phyloP scores from a whole-genome alignment of 495 filamentous ascomycete species.

The Trichoderma orchidacearum region DNA sequence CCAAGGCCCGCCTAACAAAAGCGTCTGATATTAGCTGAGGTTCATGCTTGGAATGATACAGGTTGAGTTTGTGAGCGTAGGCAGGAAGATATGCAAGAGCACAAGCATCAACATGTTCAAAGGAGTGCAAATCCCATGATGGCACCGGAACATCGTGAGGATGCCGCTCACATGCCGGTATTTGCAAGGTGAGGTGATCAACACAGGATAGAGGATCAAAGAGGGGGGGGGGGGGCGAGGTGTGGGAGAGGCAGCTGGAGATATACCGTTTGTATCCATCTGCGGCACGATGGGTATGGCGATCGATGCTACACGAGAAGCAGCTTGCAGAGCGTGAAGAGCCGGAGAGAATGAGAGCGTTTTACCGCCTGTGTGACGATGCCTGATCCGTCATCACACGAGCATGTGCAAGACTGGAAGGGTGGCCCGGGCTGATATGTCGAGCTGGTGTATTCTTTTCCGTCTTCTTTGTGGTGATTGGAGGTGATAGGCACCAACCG shows the following conservation, averaged over 20 bases:
- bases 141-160: not conserved
- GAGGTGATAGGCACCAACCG: not conserved
- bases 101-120: too few species aligned
- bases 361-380: not conserved
- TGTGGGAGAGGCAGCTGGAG: not conserved
- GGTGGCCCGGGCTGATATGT: not conserved
- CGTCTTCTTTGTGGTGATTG: not conserved
- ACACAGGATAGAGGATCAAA: not conserved
- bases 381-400: not conserved
- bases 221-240: not conserved
- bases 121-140: not conserved
- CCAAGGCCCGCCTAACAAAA: not conserved
- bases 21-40: too few species aligned
- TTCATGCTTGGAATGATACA: too few species aligned
- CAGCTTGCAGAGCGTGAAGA: not conserved
- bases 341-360: not conserved
- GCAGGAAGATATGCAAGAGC: too few species aligned
- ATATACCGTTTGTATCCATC: not conserved
- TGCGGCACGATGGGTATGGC: not conserved
- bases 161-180: not conserved
- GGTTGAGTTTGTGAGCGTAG: too few species aligned
- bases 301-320: not conserved
- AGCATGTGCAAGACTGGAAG: not conserved
- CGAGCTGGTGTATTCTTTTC: not conserved
- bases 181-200: not conserved